Evolutionary conservation across 2,329 filamentous ascomycete species (phyloP), one percentile per base, ranked within the genome.

Genomic region (Nigrograna mackinnonii): DNA sequence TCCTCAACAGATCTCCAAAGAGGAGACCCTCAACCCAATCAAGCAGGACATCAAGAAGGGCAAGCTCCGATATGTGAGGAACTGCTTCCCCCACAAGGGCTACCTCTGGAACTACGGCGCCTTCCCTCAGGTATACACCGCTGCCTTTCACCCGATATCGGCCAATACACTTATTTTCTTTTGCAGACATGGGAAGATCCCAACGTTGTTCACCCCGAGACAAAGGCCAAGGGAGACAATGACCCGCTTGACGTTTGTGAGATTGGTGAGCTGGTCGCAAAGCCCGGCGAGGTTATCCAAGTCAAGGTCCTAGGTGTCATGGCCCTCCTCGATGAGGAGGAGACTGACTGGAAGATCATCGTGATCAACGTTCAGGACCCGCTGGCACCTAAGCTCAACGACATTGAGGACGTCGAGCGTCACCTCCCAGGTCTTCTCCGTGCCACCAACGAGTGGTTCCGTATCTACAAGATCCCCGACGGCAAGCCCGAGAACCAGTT

Each of bases 401-500:
- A 97, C 73, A 86, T 97, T 53, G 94, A 97, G 83, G 94, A 99
- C 70, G 94, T 99, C 60, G 94, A 99, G 84, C 87, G 92, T 69
- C 94, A 97, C 79, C 86, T 99, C 45, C 94, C 94, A 48, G 94
- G 94, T 63, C 89, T 99, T 47, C 83, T 99, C 72, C 88, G 94
- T 60, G 94, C 94, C 69, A 97, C 92, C 70, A 99, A 99, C 71
- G 94, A 99, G 82, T 99, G 94, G 94, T 99, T 99, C 91, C 91
- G 94, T 75, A 99, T 99, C 84, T 99, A 99, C 87, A 99, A 99
- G 84, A 99, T 99, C 77, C 94, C 94, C 70, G 94, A 99, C 71
- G 94, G 94, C 82, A 99, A 99, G 91, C 91, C 92, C 65, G 94
- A 99, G 87, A 99, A 99, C 85, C 94, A 97, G 80, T 99, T 99